A percentile compares a stretch with the other conserved stretches of the same genome.
phyloP scores from a whole-genome alignment of 805 yeast species.

The Saturnispora hagleri region DNA sequence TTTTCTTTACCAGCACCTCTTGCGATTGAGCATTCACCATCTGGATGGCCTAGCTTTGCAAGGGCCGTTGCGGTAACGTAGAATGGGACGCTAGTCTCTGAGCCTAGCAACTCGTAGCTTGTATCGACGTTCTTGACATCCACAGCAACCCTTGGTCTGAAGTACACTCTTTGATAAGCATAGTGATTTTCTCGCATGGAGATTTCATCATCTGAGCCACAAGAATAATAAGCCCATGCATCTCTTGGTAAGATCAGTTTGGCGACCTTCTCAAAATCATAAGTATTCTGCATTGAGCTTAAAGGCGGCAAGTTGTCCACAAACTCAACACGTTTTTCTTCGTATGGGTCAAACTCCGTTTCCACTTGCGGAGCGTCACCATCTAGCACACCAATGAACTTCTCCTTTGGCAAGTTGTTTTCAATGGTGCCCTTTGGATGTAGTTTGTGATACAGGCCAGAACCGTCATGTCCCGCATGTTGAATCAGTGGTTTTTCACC shows the following conservation, averaged over 20 bases:
- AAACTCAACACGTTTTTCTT: slow-evolving; percentile 33
- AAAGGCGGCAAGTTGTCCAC: slow-evolving; percentile 57
- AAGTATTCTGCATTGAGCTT: slow-evolving; percentile 60
- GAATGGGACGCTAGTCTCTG: slow-evolving; percentile 63
- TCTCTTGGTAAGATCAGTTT: slow-evolving; percentile 62
- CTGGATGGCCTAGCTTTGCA: slow-evolving; percentile 86
- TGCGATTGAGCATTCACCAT: slow-evolving; percentile 83
- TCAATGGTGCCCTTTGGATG: slow-evolving; percentile 85
- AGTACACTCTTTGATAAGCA: slow-evolving; percentile 81
- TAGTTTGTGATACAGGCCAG: slow-evolving; percentile 73
- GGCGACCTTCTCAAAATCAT: slow-evolving; percentile 85
- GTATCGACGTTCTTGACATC: slow-evolving; percentile 71
- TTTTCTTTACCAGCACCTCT: slow-evolving; percentile 68
- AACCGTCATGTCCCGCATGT: slow-evolving; percentile 45
- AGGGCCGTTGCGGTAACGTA: slow-evolving; percentile 89
- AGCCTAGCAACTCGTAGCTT: slow-evolving; percentile 69
- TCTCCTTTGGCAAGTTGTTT: slow-evolving; percentile 46
- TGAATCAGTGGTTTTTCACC: slow-evolving; percentile 37
- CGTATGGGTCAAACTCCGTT: slow-evolving; percentile 31
- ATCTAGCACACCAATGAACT: slow-evolving; percentile 46
- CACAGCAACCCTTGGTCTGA: slow-evolving; percentile 74
- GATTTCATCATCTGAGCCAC: slow-evolving; percentile 90
- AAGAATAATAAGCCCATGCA: slow-evolving; percentile 91
- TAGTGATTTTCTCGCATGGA: slow-evolving; percentile 83
- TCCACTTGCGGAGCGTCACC: slow-evolving; percentile 29